phyloP scores from a whole-genome alignment of 2,329 filamentous ascomycete genomes.

The Aspergillus thermomutatus region DNA sequence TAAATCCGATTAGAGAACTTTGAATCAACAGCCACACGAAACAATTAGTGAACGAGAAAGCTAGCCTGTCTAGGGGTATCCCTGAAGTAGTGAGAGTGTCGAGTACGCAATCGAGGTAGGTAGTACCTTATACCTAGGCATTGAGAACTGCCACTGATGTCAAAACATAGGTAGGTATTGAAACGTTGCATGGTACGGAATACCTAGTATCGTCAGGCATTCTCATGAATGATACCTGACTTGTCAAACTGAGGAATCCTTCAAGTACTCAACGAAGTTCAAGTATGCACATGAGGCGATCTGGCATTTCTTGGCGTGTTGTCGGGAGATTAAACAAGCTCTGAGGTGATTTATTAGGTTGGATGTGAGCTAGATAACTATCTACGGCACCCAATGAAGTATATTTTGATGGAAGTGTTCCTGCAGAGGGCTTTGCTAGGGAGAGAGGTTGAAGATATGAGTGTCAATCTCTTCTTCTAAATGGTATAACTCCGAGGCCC shows the following conservation, averaged over 20 bases:
- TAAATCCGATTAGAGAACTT: slow-evolving; percentile 1
- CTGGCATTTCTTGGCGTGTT: slow-evolving; percentile 36
- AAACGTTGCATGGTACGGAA: neutral
- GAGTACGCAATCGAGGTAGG: neutral
- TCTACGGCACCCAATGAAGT: slow-evolving; percentile 6
- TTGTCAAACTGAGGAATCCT: slow-evolving; percentile 1
- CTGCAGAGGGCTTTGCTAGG: neutral
- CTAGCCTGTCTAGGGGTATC: neutral
- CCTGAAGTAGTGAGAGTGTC: neutral
- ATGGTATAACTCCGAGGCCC: neutral
- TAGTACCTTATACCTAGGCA: no score
- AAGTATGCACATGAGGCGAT: slow-evolving; percentile 20
- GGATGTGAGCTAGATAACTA: neutral
- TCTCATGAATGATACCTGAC: neutral
- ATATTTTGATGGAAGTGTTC: neutral
- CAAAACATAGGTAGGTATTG: no score
- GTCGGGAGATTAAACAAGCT: slow-evolving; percentile 10
- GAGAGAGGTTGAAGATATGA: no score
- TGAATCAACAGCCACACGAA: neutral
- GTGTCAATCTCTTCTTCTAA: neutral
- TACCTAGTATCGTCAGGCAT: neutral
- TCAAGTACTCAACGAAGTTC: neutral
- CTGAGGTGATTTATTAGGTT: neutral
- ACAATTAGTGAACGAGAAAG: neutral
- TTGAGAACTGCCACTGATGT: no score